These are phyloP conservation scores for Magnaporthales sp. DNA, from an alignment of 2,329 filamentous ascomycete genomes.

Conservation along the genomic window DNA sequence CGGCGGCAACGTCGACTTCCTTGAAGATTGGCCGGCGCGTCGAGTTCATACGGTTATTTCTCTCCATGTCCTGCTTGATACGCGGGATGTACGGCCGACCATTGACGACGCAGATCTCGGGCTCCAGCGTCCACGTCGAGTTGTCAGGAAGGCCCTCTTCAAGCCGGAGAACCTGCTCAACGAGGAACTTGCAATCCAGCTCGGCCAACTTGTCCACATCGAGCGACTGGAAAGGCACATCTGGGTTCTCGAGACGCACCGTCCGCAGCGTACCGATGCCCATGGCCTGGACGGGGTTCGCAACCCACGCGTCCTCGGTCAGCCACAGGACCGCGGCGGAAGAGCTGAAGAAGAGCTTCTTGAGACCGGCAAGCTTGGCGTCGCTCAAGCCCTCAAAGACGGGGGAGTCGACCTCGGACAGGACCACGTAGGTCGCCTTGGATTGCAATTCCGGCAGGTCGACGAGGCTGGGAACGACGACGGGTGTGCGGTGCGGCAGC, in stretches of 20 bases:
- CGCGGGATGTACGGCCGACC: slow-evolving; percentile 19
- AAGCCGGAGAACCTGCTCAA: slow-evolving; percentile 11
- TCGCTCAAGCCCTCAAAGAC: background rate
- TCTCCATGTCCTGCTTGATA: slow-evolving; percentile 6
- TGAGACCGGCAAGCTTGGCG: background rate
- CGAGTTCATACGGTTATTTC: slow-evolving; percentile 13
- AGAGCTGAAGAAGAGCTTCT: slow-evolving; percentile 7
- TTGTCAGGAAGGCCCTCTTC: slow-evolving; percentile 9
- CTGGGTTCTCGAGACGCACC: slow-evolving; percentile 12
- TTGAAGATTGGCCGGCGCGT: slow-evolving; percentile 9
- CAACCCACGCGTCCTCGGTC: slow-evolving; percentile 13
- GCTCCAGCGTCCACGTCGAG: slow-evolving; percentile 19
- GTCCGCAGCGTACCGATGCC: slow-evolving; percentile 14
- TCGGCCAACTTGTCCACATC: slow-evolving; percentile 10
- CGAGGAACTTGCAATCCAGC: slow-evolving; percentile 1
- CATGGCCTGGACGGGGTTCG: slow-evolving; percentile 16
- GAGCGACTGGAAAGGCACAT: slow-evolving; percentile 15
- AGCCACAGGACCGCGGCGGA: slow-evolving; percentile 19
- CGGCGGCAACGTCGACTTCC: background rate
- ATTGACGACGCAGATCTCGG: slow-evolving; percentile 16
- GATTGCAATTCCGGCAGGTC: background rate
- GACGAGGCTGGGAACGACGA: background rate
- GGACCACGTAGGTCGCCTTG: background rate
- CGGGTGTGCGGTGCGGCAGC: slow-evolving; percentile 13
- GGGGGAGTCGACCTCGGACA: background rate